A percentile compares a stretch with the other conserved stretches of the same genome.
These are phyloP conservation scores for Spathaspora arborariae DNA, from an alignment of 805 yeast species.

Conservation along the genomic window DNA sequence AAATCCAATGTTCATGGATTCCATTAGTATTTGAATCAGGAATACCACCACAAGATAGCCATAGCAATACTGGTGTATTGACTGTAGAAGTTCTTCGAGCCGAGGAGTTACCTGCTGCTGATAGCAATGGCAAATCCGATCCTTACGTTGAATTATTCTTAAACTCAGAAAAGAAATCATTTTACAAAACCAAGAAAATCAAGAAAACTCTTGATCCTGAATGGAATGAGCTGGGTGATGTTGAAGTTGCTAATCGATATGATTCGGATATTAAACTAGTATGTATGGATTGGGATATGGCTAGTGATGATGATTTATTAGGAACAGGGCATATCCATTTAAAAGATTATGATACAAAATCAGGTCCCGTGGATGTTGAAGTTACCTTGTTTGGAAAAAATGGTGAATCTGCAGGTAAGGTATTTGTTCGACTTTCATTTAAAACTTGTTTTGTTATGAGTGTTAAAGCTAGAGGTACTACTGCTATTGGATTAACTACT, in stretches of 20 bases:
- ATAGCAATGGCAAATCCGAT: conserved; percentile 88
- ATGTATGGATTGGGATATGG: conserved; percentile 90
- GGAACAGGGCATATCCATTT: conserved; percentile 63
- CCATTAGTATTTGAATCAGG: conserved; percentile 57
- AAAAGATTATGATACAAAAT: conserved; percentile 29
- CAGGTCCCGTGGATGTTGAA: conserved; percentile 53
- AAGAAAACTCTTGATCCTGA: conserved; percentile 89
- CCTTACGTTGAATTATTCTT: conserved; percentile 75
- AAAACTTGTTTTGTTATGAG: conserved; percentile 65
- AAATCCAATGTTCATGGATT: conserved; percentile 68
- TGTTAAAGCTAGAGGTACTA: conserved; percentile 23
- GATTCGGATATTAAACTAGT: conserved; percentile 55
- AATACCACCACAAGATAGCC: conserved; percentile 72
- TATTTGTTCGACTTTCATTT: conserved; percentile 58
- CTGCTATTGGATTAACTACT: conserved; percentile 22
- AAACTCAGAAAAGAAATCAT: conserved; percentile 54
- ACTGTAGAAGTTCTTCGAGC: conserved; percentile 62
- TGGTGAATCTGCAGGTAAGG: conserved; percentile 59
- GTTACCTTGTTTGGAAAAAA: conserved; percentile 50
- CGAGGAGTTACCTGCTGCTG: conserved; percentile 74
- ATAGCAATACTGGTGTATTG: conserved; percentile 70
- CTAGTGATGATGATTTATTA: conserved; percentile 78
- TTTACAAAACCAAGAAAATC: conserved; percentile 71
- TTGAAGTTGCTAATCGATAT: conserved; percentile 58
- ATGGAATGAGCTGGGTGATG: conserved; percentile 70